Base-by-base conservation (phyloP, 2,329 filamentous ascomycete genomes). In the Metarhizium sp. region DNA sequence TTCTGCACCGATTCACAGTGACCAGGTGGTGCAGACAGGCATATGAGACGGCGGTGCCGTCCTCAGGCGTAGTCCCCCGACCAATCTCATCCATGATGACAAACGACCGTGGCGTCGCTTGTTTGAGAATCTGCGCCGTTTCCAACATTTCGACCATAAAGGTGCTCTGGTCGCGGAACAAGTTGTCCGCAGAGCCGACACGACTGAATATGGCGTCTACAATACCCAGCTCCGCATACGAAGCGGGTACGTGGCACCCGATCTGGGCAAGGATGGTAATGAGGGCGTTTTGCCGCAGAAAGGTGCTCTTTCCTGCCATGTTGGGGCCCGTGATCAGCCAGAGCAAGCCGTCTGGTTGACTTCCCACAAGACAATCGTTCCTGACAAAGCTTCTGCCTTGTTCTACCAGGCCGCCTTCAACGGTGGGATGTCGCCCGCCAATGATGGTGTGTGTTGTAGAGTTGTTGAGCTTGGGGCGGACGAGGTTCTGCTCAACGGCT, bases 131-230 rank as follows among this genome's bases (percentile, higher is more conserved):
- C 30, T 87, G 80, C 2, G 92, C 92, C 20, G 94, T 96, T 72
- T 99, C 94, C 2, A 96, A 80, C 94, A 99, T 99, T 73, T 99
- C 94, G 1, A 97, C 90, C 94, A 99, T 97, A 71, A 99, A 99
- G 0, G 95, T 99, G 53, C 90, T 96, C 70, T 97, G 92, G 73
- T 96, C 88, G 52, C 85, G 83, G 73, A 88, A 96, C n/a, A 99
- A 78, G 67, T 96, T 92, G 69, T 99, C 95, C 2, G 92, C 94
- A 1, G 91, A 95, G 2, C 94, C 94, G 25, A 95, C 87, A 67
- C 94, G 88, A 66, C 87, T 94, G 75, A 95, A 97, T 54, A 99
- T 87, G 64, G 92, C 90, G 72, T 99, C 94, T n/a, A 96, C 91
- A 47, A 99, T 78, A 1, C 92, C 92, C 30, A 99, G 79, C 63